phyloP scores from a whole-genome alignment of 2,329 filamentous ascomycete species.

The Ilyonectria robusta region DNA sequence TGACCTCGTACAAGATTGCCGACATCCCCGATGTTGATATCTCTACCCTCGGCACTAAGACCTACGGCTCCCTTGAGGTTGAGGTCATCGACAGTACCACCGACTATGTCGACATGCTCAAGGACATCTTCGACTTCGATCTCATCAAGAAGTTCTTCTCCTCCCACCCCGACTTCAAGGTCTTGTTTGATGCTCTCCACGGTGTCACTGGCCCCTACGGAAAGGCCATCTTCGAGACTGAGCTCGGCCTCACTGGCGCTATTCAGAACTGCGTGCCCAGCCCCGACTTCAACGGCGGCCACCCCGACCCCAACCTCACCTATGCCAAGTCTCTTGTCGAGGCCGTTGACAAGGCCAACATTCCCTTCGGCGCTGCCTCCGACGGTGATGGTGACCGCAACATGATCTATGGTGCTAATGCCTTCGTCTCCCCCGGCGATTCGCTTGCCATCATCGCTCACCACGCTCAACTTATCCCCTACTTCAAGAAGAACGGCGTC shows the following conservation, averaged over 20 bases:
- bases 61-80: constrained; percentile 89
- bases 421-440: constrained; percentile 97
- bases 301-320: constrained; percentile 97
- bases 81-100: constrained; percentile 94
- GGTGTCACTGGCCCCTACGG: constrained; percentile 98
- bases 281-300: constrained; percentile 96
- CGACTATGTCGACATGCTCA: constrained; percentile 95
- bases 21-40: constrained; percentile 91
- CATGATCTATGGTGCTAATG: constrained; percentile 99
- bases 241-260: constrained; percentile 83
- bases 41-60: constrained; percentile 83
- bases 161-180: constrained; percentile 91
- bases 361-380: constrained; percentile 96
- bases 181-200: constrained; percentile 94
- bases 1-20: constrained; percentile 93
- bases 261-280: constrained; percentile 94
- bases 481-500: constrained; percentile 98
- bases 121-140: constrained; percentile 98
- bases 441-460: constrained; percentile 98
- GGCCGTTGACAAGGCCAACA: constrained; percentile 88
- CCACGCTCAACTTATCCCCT: constrained; percentile 95
- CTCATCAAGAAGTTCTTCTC: constrained; percentile 95
- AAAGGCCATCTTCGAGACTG: constrained; percentile 93
- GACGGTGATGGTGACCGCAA: constrained; percentile 99
- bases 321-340: constrained; percentile 97